phyloP scores from a whole-genome alignment of 331 rosid species.

The Pyracantha coccinea region DNA sequence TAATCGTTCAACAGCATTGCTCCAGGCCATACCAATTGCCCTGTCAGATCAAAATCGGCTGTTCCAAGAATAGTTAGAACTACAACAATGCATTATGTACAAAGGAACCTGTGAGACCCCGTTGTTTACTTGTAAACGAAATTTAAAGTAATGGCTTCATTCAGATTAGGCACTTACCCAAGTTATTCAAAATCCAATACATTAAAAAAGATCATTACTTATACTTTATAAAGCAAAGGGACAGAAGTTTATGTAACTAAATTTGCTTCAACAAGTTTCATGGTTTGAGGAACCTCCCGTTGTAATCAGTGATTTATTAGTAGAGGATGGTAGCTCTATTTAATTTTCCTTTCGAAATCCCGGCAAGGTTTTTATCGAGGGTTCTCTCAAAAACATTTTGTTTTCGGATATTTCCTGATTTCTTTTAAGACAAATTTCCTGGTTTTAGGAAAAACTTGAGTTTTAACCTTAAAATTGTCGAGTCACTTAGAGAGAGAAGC shows the following conservation, averaged over 20 bases:
- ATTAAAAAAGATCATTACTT: too few relatives aligned
- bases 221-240: too few relatives aligned
- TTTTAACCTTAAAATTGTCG: neutral
- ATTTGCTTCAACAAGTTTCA: too few relatives aligned
- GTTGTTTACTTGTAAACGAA: neutral
- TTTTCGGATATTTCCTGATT: neutral
- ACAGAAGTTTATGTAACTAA: neutral
- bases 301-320: too few relatives aligned
- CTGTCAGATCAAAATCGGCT: slow-evolving; percentile 97
- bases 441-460: neutral
- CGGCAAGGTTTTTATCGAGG: too few relatives aligned
- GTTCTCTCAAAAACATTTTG: neutral
- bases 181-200: neutral
- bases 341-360: too few relatives aligned
- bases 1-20: slow-evolving; percentile 80
- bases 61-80: slow-evolving; percentile 34
- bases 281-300: too few relatives aligned
- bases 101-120: neutral
- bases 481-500: too few relatives aligned
- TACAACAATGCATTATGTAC: neutral
- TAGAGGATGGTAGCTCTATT: too few relatives aligned
- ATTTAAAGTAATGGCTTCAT: neutral
- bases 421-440: neutral
- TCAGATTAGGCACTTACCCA: neutral
- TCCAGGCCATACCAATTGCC: slow-evolving; percentile 98